These are phyloP conservation scores for Pythium aphanidermatum DNA, from an alignment of 352 stramenopile species.

Conservation along the genomic window DNA sequence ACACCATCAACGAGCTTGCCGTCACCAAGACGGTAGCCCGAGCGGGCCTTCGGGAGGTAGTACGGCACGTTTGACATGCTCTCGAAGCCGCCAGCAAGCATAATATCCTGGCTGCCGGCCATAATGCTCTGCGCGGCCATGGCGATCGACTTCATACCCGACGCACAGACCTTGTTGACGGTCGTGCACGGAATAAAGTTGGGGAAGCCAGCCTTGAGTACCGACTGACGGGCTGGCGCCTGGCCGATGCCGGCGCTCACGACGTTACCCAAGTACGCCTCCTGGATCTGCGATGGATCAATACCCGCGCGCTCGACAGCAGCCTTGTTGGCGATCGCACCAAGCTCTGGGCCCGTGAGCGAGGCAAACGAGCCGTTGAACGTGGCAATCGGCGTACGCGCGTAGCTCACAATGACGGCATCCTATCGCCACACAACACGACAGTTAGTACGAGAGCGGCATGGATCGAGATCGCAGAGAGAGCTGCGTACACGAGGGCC, in stretches of 20 bases:
- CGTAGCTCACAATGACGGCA: slow-evolving; percentile 94
- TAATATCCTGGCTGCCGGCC: slow-evolving; percentile 74
- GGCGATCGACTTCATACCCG: slow-evolving; percentile 89
- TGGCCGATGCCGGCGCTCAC: slow-evolving; percentile 95
- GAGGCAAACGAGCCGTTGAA: slow-evolving; percentile 91
- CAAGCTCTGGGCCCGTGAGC: slow-evolving; percentile 89
- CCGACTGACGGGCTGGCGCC: slow-evolving; percentile 93
- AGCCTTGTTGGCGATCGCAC: slow-evolving; percentile 87
- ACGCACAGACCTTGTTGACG: slow-evolving; percentile 99
- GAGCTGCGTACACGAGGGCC: slow-evolving; percentile 27
- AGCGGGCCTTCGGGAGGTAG: slow-evolving; percentile 91
- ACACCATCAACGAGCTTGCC: slow-evolving; percentile 84
- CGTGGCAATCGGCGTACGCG: slow-evolving; percentile 94
- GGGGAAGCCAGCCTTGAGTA: slow-evolving; percentile 88
- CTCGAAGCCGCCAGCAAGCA: slow-evolving; percentile 95
- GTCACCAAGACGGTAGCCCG: slow-evolving; percentile 91
- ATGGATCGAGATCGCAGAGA: background rate
- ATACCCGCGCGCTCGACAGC: slow-evolving; percentile 72
- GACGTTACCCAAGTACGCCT: slow-evolving; percentile 98
- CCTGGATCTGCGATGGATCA: slow-evolving; percentile 82
- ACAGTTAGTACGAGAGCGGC: background rate
- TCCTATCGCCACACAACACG: slow-evolving; percentile 38
- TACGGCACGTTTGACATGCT: slow-evolving; percentile 98
- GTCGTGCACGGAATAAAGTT: slow-evolving; percentile 95
- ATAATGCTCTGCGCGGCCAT: slow-evolving; percentile 88